These are phyloP conservation scores for Gymnopilus dilepis DNA, from an alignment of 768 basidiomycete genomes.

Conservation along the genomic window DNA sequence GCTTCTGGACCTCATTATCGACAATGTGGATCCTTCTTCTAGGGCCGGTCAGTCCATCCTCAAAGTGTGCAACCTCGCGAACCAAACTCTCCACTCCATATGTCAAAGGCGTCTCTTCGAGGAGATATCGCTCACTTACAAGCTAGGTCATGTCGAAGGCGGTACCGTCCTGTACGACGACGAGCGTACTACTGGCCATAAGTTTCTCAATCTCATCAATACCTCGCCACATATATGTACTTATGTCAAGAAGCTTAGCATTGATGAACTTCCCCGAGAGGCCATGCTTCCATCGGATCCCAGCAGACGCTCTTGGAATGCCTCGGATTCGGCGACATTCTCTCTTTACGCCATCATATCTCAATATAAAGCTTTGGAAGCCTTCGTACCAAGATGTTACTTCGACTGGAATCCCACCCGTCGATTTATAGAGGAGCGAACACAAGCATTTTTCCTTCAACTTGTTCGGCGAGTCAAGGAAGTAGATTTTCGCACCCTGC, in stretches of 20 bases:
- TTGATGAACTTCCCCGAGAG: background rate
- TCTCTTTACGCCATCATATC: background rate
- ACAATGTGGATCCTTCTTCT: background rate
- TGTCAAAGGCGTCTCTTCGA: conserved; percentile 2
- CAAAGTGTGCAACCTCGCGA: background rate
- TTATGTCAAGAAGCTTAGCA: background rate
- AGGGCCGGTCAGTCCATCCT: background rate
- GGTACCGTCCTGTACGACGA: background rate
- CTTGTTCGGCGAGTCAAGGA: background rate
- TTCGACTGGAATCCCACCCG: background rate
- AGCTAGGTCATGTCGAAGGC: background rate
- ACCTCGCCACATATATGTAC: background rate
- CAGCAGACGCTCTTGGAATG: background rate
- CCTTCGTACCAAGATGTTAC: background rate
- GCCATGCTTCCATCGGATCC: background rate
- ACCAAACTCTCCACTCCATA: background rate
- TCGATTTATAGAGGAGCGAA: background rate
- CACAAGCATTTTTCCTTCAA: background rate
- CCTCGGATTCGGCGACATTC: background rate
- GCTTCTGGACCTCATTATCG: background rate
- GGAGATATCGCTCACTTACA: background rate
- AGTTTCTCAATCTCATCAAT: background rate
- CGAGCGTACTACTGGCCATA: background rate
- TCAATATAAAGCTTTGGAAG: background rate
- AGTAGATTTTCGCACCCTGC: background rate